phyloP scores from a whole-genome alignment of 169 alveolate species.

The Ichthyophthirius multifiliis region DNA sequence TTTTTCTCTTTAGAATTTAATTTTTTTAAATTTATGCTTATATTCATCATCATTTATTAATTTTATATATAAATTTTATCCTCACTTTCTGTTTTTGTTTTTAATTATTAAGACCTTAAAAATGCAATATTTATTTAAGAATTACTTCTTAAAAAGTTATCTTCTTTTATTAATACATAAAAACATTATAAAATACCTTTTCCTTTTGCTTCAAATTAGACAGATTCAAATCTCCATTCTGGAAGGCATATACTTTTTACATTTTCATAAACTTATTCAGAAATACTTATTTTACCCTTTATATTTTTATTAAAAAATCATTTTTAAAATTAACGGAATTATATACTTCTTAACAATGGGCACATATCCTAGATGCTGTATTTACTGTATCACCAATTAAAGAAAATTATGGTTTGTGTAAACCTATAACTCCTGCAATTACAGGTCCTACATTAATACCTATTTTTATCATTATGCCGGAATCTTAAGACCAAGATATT shows the following conservation, averaged over 20 bases:
- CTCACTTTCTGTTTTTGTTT: background rate
- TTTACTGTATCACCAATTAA: constrained; percentile 69
- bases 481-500: constrained; percentile 31
- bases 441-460: constrained; percentile 69
- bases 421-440: constrained; percentile 67
- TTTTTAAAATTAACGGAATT: constrained; percentile 13
- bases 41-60: background rate
- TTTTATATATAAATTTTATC: background rate
- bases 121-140: background rate
- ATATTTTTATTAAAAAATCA: background rate
- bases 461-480: constrained; percentile 48
- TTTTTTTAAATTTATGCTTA: background rate
- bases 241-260: background rate
- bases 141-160: background rate
- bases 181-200: constrained; percentile 11
- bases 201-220: constrained; percentile 31
- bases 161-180: background rate
- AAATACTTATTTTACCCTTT: constrained; percentile 14
- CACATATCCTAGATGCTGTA: constrained; percentile 65
- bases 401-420: constrained; percentile 65
- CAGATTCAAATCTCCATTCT: background rate
- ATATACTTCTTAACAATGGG: constrained; percentile 51
- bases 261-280: background rate
- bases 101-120: background rate
- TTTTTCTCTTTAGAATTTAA: no score